Evolutionary conservation across 2,329 filamentous ascomycete species (phyloP).

Genomic region (Alternaria arbusti): DNA sequence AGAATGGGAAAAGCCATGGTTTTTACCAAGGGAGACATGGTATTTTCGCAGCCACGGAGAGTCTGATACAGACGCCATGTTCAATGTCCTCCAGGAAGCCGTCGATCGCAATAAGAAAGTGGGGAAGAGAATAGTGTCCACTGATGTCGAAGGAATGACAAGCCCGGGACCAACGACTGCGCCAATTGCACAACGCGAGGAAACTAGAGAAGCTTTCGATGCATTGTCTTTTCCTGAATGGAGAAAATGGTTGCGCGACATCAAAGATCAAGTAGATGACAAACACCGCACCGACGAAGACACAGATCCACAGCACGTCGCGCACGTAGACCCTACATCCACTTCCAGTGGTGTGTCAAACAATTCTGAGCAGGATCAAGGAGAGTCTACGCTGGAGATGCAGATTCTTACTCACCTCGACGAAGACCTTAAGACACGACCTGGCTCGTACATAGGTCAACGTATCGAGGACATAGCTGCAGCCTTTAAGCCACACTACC

Average conservation of each 20-base stretch:
- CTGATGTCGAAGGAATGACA: too few species aligned
- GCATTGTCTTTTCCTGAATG: too few species aligned
- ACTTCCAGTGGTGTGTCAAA: too few species aligned
- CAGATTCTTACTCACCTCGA: slow-evolving; percentile 13
- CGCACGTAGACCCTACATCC: too few species aligned
- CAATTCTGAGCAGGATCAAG: too few species aligned
- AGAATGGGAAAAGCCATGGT: too few species aligned
- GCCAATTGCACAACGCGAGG: not conserved
- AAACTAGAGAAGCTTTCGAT: rapidly evolving
- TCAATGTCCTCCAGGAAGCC: slow-evolving; percentile 9
- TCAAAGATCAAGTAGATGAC: not conserved
- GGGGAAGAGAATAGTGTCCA: too few species aligned
- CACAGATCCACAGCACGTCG: too few species aligned
- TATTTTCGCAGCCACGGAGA: slow-evolving; percentile 2
- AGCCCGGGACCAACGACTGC: not conserved
- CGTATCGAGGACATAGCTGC: slow-evolving; percentile 11
- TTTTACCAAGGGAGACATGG: too few species aligned
- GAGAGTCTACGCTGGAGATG: too few species aligned
- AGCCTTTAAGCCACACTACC: too few species aligned
- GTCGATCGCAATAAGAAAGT: not conserved
- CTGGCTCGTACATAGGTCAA: slow-evolving; percentile 28
- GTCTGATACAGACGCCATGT: slow-evolving; percentile 4
- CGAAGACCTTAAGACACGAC: slow-evolving; percentile 16
- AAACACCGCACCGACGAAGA: not conserved
- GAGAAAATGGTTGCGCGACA: not conserved